Base-by-base conservation (phyloP, 1,284 basidiomycete species). In the Lentinula novae-zelandiae region DNA sequence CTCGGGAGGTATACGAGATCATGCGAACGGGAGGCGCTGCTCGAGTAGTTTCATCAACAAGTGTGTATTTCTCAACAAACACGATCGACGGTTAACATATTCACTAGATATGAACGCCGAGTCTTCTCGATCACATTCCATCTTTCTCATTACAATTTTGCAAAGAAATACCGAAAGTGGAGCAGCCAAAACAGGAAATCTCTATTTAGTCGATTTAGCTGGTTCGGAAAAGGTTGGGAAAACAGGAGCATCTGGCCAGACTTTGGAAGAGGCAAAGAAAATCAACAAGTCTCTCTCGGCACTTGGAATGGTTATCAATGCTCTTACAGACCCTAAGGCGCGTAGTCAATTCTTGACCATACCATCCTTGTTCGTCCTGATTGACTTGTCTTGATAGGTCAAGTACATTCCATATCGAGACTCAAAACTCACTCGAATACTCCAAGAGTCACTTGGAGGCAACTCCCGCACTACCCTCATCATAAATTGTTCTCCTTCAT, bases 171-270 rank as follows among this genome's bases (percentile, higher is more conserved):
- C 92, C 1, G 97, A 99, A 71, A 93, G 89, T 7, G 97, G 97
- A 13, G 92, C 94, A 49, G 89, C 92, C 75, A 99, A 99, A 81
- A 95, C 90, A 5, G 97, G 97, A 50, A 98, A 98, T 70, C 80
- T 99, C 12, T 99, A 98, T 73, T 88, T 99, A 20, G 97, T 99
- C 61, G 97, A 99, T 83, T 80, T 99, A 67, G 97, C 97, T 61
- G 97, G 97, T 72, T 98, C 95, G 33, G 97, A 99, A 77, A 99
- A 99, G 78, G 96, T 98, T 57, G 96, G 96, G 62, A 99, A 99
- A 82, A 99, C 97, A 39, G 97, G 97, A 39, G 97, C 97, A 51
- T 98, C 96, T 10, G 97, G 97, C 1, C 97, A 99, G 75, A 99
- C 97, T 38, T 79, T 99, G 12, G 97, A 99, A 75, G 97, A 99